A percentile compares a stretch with the other conserved stretches of the same genome.
Evolutionary conservation across 2,329 filamentous ascomycete genomes (phyloP).

Genomic region (Cryphonectria radicalis): DNA sequence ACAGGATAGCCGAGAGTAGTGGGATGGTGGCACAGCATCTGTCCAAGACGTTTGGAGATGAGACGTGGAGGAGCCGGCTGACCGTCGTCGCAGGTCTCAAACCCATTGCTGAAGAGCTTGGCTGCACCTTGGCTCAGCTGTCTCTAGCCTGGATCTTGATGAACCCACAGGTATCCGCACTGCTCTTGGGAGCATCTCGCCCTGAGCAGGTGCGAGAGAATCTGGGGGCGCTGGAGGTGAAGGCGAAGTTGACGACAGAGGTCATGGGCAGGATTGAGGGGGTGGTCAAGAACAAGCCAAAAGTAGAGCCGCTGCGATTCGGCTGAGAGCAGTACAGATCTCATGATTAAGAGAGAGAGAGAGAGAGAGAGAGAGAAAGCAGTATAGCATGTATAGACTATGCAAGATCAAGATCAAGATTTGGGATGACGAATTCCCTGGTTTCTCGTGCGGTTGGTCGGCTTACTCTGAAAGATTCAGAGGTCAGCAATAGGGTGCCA

Average conservation of each 20-base stretch:
- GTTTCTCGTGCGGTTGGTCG: background rate
- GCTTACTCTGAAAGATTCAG: background rate
- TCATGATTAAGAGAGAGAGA: background rate
- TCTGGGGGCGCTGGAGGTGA: background rate
- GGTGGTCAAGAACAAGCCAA: background rate
- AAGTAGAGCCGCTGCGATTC: background rate
- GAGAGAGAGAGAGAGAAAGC: too few relatives aligned
- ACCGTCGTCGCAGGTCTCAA: background rate
- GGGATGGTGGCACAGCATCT: background rate
- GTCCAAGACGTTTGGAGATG: slow-evolving; percentile 1
- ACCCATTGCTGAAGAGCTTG: background rate
- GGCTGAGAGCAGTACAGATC: background rate
- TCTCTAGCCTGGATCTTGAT: background rate
- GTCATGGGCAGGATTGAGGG: background rate
- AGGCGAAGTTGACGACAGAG: background rate
- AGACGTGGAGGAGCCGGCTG: background rate
- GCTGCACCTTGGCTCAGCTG: background rate
- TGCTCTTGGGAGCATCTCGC: background rate
- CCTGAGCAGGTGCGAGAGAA: background rate
- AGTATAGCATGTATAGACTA: background rate
- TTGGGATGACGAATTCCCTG: background rate
- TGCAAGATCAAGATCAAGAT: background rate
- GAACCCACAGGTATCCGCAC: background rate
- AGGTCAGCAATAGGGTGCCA: background rate
- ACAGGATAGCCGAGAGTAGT: background rate